Percentiles rank a stretch among this genome's conserved stretches.
Evolutionary conservation across 257 asterid genomes (phyloP).

Genomic region (Voacanga thouarsii): DNA sequence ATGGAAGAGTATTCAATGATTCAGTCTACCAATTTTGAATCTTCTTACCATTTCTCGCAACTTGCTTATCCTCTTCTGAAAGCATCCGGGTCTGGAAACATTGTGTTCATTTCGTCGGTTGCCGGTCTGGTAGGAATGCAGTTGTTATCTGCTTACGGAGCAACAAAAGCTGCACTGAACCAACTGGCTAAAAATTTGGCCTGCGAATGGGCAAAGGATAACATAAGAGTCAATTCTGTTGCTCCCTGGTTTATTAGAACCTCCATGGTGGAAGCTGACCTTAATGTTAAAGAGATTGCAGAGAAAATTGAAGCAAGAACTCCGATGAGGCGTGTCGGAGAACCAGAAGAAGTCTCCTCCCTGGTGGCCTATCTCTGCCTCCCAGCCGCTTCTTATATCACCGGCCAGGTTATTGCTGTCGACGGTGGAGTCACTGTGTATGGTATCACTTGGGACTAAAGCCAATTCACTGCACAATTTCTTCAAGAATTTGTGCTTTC

Average conservation of each 20-base stretch:
- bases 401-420: constrained; percentile 15
- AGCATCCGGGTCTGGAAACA: constrained; percentile 19
- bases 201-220: too few relatives aligned
- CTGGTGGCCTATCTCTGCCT: constrained; percentile 20
- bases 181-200: too few relatives aligned
- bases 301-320: constrained; percentile 8
- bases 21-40: constrained; percentile 6
- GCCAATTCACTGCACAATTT: too few relatives aligned
- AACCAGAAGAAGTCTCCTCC: constrained; percentile 18
- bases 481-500: too few relatives aligned
- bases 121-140: too few relatives aligned
- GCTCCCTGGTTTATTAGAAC: too few relatives aligned
- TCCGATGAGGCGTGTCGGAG: constrained; percentile 11
- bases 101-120: constrained; percentile 14
- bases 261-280: too few relatives aligned
- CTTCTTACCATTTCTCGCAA: constrained; percentile 17
- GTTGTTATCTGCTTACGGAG: too few relatives aligned
- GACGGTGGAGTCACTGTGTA: constrained; percentile 12
- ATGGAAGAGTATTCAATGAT: background rate
- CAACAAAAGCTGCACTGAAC: too few relatives aligned
- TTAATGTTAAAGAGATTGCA: too few relatives aligned
- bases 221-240: too few relatives aligned
- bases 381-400: constrained; percentile 15
- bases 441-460: background rate
- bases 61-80: constrained; percentile 17